Conservation (phyloP, 169 alveolate species). For the Babesia divergens region DNA sequence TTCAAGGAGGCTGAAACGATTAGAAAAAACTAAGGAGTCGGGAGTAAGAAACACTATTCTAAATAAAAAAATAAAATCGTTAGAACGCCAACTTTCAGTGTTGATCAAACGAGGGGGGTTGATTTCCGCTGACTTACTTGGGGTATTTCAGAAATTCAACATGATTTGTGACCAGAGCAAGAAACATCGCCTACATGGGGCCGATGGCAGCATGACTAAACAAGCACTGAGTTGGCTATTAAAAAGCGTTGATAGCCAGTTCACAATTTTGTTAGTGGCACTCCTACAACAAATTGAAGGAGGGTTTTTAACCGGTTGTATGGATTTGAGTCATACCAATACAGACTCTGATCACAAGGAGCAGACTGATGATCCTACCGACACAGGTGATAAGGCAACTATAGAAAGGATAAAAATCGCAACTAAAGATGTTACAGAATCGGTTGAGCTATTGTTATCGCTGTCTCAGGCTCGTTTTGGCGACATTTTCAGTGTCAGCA, state of each 20-base stretch:
- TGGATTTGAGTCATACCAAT: background rate
- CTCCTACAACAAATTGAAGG: conserved; percentile 70
- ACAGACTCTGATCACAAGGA: background rate
- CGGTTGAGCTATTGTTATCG: conserved; percentile 67
- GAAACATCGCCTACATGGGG: conserved; percentile 11
- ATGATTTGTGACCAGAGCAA: conserved; percentile 39
- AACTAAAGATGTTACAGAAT: conserved; percentile 59
- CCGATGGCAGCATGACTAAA: conserved; percentile 63
- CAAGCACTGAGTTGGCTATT: conserved; percentile 82
- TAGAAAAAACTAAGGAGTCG: conserved; percentile 22
- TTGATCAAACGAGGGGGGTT: background rate
- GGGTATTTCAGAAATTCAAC: conserved; percentile 31
- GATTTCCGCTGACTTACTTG: background rate
- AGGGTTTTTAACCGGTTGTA: conserved; percentile 26
- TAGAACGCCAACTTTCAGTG: conserved; percentile 3
- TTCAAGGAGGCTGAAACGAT: conserved; percentile 31
- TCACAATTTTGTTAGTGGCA: conserved; percentile 73
- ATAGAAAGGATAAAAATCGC: conserved; percentile 49
- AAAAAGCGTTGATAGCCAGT: conserved; percentile 75
- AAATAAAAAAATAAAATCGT: conserved; percentile 21
- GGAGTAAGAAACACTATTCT: background rate
- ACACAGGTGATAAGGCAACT: conserved; percentile 21
- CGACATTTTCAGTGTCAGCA: conserved; percentile 64
- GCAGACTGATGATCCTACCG: background rate
- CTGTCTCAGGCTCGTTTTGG: conserved; percentile 74